Conservation (phyloP, 116 monocot genomes). For the Thalassia testudinum region DNA sequence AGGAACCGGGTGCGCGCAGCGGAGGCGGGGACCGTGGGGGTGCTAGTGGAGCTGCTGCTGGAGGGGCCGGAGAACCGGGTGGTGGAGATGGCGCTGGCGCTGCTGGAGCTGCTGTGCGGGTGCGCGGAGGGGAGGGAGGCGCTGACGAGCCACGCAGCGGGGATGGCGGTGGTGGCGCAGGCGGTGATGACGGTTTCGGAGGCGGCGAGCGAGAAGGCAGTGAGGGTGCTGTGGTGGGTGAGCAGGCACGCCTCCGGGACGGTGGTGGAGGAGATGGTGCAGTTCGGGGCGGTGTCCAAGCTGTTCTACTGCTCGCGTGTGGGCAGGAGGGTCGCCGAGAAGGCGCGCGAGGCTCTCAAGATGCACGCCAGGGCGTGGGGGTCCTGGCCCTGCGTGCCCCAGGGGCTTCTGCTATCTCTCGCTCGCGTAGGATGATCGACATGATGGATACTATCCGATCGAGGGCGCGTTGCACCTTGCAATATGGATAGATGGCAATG, state of each 20-base stretch:
- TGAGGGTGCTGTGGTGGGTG: conserved; percentile 16
- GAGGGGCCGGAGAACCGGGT: conserved; percentile 5
- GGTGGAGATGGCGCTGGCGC: conserved; percentile 16
- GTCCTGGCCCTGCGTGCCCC: conserved; percentile 28
- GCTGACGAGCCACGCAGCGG: too few species aligned
- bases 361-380: conserved; percentile 22
- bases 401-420: too few species aligned
- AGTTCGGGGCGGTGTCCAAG: conserved; percentile 23
- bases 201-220: conserved; percentile 14
- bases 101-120: conserved; percentile 19
- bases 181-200: conserved; percentile 25
- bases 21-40: too few species aligned
- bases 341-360: conserved; percentile 19
- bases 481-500: too few species aligned
- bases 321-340: conserved; percentile 11
- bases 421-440: too few species aligned
- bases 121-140: conserved; percentile 35
- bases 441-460: too few species aligned
- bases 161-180: conserved; percentile 29
- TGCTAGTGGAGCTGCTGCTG: too few species aligned
- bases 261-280: conserved; percentile 28
- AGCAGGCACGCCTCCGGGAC: conserved; percentile 12
- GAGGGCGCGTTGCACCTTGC: too few species aligned
- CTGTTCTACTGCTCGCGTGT: conserved; percentile 12
- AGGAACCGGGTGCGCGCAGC: too few species aligned